phyloP scores from a whole-genome alignment of 306 rosid genomes.

The Arachis hypogaea region DNA sequence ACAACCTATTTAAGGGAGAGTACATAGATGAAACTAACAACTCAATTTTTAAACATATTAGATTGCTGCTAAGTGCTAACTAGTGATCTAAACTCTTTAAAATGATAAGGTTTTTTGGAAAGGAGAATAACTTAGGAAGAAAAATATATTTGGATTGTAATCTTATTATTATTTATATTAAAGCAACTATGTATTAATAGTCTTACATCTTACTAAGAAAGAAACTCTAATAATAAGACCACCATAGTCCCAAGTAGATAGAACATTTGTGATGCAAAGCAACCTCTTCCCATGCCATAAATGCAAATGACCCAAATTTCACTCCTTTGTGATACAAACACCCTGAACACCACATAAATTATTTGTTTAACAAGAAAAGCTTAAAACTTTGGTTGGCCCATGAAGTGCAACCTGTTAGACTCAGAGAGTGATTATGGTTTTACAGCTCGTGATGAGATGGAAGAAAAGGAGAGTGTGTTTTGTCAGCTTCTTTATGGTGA shows the following conservation, averaged over 20 bases:
- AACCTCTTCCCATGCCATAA: slow-evolving; percentile 22
- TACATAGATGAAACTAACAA: background rate
- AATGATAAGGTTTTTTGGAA: too few relatives aligned
- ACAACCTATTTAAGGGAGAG: background rate
- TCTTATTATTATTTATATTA: too few relatives aligned
- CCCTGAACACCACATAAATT: slow-evolving; percentile 44
- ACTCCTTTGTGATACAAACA: slow-evolving; percentile 14
- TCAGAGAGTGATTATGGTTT: slow-evolving; percentile 49
- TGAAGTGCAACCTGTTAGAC: slow-evolving; percentile 52
- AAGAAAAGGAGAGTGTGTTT: slow-evolving; percentile 38
- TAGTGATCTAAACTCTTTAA: too few relatives aligned
- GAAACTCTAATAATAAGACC: slow-evolving; percentile 4
- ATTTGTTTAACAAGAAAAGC: slow-evolving; percentile 22
- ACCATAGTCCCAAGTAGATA: background rate
- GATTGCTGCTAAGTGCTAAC: too few relatives aligned
- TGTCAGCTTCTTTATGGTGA: slow-evolving; percentile 53
- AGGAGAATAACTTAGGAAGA: too few relatives aligned
- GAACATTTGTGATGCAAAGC: slow-evolving; percentile 38
- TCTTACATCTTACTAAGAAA: background rate
- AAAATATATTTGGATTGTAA: too few relatives aligned
- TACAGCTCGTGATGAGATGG: slow-evolving; percentile 82
- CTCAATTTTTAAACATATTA: background rate
- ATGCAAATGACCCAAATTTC: slow-evolving; percentile 34
- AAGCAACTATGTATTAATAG: too few relatives aligned
- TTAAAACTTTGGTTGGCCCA: slow-evolving; percentile 47